Evolutionary conservation across 441 rosid species (phyloP).

Genomic region (Biscutella laevigata): DNA sequence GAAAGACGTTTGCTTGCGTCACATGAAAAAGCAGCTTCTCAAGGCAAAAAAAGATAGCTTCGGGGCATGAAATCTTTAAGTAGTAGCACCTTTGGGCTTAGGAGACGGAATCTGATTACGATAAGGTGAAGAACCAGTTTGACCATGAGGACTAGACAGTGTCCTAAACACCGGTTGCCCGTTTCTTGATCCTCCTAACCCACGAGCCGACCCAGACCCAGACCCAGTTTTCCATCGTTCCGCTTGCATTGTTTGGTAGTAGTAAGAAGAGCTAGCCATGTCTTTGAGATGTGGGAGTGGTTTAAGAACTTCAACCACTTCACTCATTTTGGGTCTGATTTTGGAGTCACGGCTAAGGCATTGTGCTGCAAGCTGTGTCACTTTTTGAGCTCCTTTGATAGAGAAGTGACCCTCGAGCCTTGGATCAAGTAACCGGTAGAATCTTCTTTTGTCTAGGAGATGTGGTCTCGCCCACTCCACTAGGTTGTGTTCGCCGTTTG

Average conservation of each 20-base stretch:
- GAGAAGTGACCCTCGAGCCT: slow-evolving; percentile 69
- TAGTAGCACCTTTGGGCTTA: slow-evolving; percentile 30
- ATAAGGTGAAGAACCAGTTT: slow-evolving; percentile 56
- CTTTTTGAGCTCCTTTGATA: slow-evolving; percentile 53
- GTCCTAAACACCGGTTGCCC: slow-evolving; percentile 53
- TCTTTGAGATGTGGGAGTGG: slow-evolving; percentile 59
- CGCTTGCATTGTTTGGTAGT: slow-evolving; percentile 55
- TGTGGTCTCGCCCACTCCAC: slow-evolving; percentile 71
- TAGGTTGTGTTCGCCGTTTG: slow-evolving; percentile 60
- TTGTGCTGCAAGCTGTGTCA: slow-evolving; percentile 49
- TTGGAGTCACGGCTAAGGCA: slow-evolving; percentile 64
- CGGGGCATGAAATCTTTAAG: neutral
- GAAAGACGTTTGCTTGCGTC: neutral
- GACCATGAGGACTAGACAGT: slow-evolving; percentile 68
- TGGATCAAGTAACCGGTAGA: slow-evolving; percentile 52
- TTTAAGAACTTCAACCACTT: slow-evolving; percentile 44
- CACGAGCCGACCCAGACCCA: slow-evolving; percentile 44
- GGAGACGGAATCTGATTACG: slow-evolving; percentile 66
- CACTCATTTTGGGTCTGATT: slow-evolving; percentile 58
- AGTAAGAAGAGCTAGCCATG: slow-evolving; percentile 63
- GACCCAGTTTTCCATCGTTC: slow-evolving; percentile 46
- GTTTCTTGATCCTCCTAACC: slow-evolving; percentile 50
- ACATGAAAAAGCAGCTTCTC: neutral
- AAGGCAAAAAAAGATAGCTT: neutral
- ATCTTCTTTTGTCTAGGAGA: slow-evolving; percentile 51